Evolutionary conservation across 179 eudicot genomes (phyloP).

Genomic region (Heliamphora pulchella): DNA sequence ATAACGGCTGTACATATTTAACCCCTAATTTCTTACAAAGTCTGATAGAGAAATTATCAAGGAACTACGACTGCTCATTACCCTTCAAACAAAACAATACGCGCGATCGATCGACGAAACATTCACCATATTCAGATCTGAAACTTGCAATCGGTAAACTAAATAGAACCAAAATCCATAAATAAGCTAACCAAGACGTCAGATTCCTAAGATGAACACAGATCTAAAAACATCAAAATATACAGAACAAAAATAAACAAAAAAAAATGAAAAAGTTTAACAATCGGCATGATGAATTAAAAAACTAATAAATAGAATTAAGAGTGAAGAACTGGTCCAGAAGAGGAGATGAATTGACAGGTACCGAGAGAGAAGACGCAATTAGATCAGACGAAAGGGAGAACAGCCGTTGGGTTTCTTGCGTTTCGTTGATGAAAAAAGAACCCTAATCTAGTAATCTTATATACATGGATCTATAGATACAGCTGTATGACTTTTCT

Average conservation of each 20-base stretch:
- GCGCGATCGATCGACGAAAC: not conserved
- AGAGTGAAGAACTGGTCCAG: not conserved
- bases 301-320: not conserved
- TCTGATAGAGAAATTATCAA: not conserved
- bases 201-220: not conserved
- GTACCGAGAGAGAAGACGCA: conserved; percentile 6
- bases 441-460: not conserved
- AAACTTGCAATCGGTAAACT: not conserved
- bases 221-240: not conserved
- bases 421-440: not conserved
- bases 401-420: not conserved
- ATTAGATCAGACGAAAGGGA: not conserved
- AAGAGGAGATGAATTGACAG: not conserved
- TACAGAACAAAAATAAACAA: not conserved
- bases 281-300: not conserved
- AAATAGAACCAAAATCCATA: not conserved
- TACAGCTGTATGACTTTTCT: not conserved
- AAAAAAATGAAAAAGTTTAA: not conserved
- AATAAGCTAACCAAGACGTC: not conserved
- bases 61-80: not conserved
- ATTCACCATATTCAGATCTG: not conserved
- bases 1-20: not conserved
- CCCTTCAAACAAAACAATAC: no score
- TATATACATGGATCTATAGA: not conserved
- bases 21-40: not conserved